Conservation (phyloP, 495 filamentous ascomycete genomes). For the Parmelia sp. region DNA sequence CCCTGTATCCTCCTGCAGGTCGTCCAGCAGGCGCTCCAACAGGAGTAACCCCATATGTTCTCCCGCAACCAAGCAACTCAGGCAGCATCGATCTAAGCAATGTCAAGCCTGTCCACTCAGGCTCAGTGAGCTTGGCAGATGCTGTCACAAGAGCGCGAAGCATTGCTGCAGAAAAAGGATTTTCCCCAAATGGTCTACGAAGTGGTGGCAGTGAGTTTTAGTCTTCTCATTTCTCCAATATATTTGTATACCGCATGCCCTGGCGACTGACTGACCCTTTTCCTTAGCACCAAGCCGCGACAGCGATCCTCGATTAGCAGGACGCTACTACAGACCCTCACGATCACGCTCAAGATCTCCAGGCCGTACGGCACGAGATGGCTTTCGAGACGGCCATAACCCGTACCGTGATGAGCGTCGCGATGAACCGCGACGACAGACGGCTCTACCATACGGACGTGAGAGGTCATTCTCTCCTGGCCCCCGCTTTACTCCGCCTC, state of each 20-base stretch:
- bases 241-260: background rate
- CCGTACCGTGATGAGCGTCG: slow-evolving; percentile 74
- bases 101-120: slow-evolving; percentile 66
- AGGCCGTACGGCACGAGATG: slow-evolving; percentile 37
- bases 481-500: slow-evolving; percentile 42
- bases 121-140: slow-evolving; percentile 65
- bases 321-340: slow-evolving; percentile 49
- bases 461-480: slow-evolving; percentile 58
- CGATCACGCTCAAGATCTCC: slow-evolving; percentile 68
- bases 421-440: slow-evolving; percentile 47
- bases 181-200: slow-evolving; percentile 36
- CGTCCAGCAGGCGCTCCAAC: slow-evolving; percentile 35
- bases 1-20: slow-evolving; percentile 31
- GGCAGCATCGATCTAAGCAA: slow-evolving; percentile 68
- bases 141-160: slow-evolving; percentile 67
- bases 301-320: slow-evolving; percentile 35
- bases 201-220: slow-evolving; percentile 31
- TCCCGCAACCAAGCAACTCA: slow-evolving; percentile 62
- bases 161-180: slow-evolving; percentile 63
- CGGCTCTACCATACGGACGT: slow-evolving; percentile 49
- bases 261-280: slow-evolving; percentile 12
- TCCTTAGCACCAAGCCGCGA: slow-evolving; percentile 29
- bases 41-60: slow-evolving; percentile 31
- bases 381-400: slow-evolving; percentile 66
- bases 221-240: background rate